Evolutionary conservation across 352 stramenopile species (phyloP).

Genomic region (Globisporangium heterothallicum): DNA sequence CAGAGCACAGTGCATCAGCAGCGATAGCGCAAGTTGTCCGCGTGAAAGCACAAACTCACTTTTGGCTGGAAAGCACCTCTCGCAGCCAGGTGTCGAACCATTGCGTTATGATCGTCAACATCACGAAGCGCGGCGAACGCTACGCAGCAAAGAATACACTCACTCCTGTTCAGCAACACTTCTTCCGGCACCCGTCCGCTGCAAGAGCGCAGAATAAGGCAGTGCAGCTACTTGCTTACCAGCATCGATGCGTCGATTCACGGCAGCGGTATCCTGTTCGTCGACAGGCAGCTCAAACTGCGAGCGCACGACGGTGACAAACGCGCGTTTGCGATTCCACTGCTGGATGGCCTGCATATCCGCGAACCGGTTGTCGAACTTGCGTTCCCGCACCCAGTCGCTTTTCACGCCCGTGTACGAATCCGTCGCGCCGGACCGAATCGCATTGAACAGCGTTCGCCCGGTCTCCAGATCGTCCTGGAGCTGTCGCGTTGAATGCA

Average conservation of each 20-base stretch:
- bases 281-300: slow-evolving; percentile 42
- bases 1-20: neutral
- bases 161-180: too few species aligned
- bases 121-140: slow-evolving; percentile 50
- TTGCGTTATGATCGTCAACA: slow-evolving; percentile 68
- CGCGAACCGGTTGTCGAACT: slow-evolving; percentile 45
- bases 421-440: slow-evolving; percentile 57
- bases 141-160: slow-evolving; percentile 5
- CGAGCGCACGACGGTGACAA: slow-evolving; percentile 41
- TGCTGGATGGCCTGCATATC: slow-evolving; percentile 38
- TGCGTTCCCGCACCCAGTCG: slow-evolving; percentile 72
- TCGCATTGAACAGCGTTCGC: slow-evolving; percentile 48
- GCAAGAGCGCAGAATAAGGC: neutral
- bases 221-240: slow-evolving; percentile 14
- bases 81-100: slow-evolving; percentile 39
- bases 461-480: slow-evolving; percentile 41
- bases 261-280: slow-evolving; percentile 14
- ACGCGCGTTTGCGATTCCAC: slow-evolving; percentile 21
- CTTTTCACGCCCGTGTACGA: slow-evolving; percentile 60
- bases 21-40: too few species aligned
- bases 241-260: slow-evolving; percentile 46
- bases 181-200: too few species aligned
- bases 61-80: slow-evolving; percentile 45
- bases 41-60: slow-evolving; percentile 31
- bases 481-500: slow-evolving; percentile 51